A percentile compares a stretch with the other conserved stretches of the same genome.
phyloP scores from a whole-genome alignment of 2,329 filamentous ascomycete species.

The Septoria petroselini region DNA sequence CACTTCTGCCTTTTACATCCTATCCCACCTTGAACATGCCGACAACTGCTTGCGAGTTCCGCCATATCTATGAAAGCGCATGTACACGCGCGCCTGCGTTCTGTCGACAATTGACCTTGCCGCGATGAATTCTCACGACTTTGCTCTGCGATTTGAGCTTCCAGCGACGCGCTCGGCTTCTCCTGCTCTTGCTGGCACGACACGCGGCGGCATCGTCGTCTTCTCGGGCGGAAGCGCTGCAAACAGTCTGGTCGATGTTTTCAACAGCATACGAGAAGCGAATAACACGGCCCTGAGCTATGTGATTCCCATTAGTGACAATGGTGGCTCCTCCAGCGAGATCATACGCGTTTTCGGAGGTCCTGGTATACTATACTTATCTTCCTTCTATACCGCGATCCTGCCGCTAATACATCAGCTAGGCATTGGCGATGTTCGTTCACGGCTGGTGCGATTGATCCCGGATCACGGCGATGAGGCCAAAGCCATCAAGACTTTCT shows the following conservation, averaged over 20 bases:
- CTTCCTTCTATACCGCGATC: too few species aligned
- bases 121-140: slow-evolving; percentile 20
- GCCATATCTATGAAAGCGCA: background rate
- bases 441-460: slow-evolving; percentile 79
- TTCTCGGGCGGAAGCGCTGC: slow-evolving; percentile 79
- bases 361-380: slow-evolving; percentile 61
- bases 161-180: slow-evolving; percentile 19
- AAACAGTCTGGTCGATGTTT: slow-evolving; percentile 89
- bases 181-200: slow-evolving; percentile 25
- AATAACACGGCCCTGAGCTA: slow-evolving; percentile 71
- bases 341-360: slow-evolving; percentile 92
- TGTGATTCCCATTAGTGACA: slow-evolving; percentile 93
- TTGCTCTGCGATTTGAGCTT: slow-evolving; percentile 15
- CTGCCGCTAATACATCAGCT: background rate
- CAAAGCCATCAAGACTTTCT: slow-evolving; percentile 72
- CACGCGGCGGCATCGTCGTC: slow-evolving; percentile 64
- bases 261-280: slow-evolving; percentile 59
- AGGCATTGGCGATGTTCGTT: slow-evolving; percentile 69
- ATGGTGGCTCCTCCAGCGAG: slow-evolving; percentile 90
- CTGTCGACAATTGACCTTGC: background rate
- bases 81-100: too few species aligned
- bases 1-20: background rate
- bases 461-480: slow-evolving; percentile 64
- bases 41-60: background rate
- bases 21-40: background rate